phyloP scores from a whole-genome alignment of 2,329 filamentous ascomycete genomes.

The Sporothrix brasiliensis region DNA sequence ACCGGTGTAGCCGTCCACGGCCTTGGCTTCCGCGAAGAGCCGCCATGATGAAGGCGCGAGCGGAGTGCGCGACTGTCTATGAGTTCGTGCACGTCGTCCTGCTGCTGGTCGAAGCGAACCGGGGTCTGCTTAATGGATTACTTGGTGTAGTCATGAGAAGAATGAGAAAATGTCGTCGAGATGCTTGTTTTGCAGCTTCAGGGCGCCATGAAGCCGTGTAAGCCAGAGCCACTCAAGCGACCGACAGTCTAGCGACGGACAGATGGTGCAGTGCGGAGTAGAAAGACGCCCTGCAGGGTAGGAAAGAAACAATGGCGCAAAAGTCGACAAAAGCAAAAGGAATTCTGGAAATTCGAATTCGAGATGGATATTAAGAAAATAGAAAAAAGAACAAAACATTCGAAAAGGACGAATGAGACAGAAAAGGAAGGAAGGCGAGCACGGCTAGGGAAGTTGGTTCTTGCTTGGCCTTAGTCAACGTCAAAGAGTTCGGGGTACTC shows the following conservation, averaged over 20 bases:
- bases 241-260: neutral
- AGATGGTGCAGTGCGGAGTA: neutral
- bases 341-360: neutral
- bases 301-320: neutral
- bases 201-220: conserved; percentile 26
- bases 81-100: neutral
- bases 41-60: conserved; percentile 14
- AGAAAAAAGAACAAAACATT: neutral
- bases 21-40: neutral
- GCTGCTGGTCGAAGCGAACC: neutral
- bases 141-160: neutral
- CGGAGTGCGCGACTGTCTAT: neutral
- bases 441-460: neutral
- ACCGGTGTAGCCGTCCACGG: conserved; percentile 20
- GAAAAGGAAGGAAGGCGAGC: neutral
- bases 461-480: conserved; percentile 20
- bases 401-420: neutral
- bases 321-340: neutral
- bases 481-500: neutral
- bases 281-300: neutral
- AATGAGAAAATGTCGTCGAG: conserved; percentile 7
- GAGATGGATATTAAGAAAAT: neutral
- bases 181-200: neutral
- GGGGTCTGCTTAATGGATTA: neutral
- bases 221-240: conserved; percentile 13